These are phyloP conservation scores for Margaritispora aquatica DNA, from an alignment of 495 filamentous ascomycete genomes.

Conservation along the genomic window DNA sequence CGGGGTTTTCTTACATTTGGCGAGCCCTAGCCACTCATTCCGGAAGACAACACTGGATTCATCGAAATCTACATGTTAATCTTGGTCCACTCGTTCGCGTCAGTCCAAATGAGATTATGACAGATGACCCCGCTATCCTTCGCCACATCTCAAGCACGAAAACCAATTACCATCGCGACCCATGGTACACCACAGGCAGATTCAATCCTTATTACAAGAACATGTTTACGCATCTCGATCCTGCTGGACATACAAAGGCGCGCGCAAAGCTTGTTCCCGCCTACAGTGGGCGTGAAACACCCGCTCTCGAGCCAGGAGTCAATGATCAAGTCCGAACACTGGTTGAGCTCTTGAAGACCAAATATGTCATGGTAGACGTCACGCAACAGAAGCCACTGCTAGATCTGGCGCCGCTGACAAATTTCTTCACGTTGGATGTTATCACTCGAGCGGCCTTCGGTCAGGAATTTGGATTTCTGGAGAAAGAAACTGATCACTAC, in stretches of 20 bases:
- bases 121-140: constrained; percentile 29
- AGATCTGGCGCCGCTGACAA: constrained; percentile 33
- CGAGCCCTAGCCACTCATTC: not conserved
- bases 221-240: constrained; percentile 30
- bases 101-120: constrained; percentile 36
- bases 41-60: not conserved
- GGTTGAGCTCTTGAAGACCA: constrained; percentile 24
- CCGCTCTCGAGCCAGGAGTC: constrained; percentile 27
- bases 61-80: not conserved
- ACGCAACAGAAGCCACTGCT: constrained; percentile 22
- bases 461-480: constrained; percentile 33
- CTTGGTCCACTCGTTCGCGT: constrained; percentile 33
- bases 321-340: constrained; percentile 27
- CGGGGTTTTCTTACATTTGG: not conserved
- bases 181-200: constrained; percentile 26
- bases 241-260: constrained; percentile 26
- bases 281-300: constrained; percentile 39
- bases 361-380: constrained; percentile 25
- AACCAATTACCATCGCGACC: constrained; percentile 25
- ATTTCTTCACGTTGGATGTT: constrained; percentile 41
- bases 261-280: constrained; percentile 31
- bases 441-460: constrained; percentile 39
- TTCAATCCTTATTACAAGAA: constrained; percentile 29
- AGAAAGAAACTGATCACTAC: constrained; percentile 33
- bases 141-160: constrained; percentile 28